phyloP scores from a whole-genome alignment of 192 early-diverging fungal species.

The Geranomyces variabilis region DNA sequence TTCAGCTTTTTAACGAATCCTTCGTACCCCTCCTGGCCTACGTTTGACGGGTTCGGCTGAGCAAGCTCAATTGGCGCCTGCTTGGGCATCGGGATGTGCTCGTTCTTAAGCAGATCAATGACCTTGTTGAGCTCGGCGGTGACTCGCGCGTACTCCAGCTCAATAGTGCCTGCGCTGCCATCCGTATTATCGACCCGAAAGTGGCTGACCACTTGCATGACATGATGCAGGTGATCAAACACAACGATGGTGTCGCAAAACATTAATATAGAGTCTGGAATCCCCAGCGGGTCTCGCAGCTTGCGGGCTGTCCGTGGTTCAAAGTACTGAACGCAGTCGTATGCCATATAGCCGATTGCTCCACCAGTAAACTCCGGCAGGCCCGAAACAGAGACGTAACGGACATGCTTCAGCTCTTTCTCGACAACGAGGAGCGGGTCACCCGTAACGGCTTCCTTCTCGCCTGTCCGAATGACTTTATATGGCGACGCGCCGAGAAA shows the following conservation, averaged over 20 bases:
- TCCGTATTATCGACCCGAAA: slow-evolving; percentile 44
- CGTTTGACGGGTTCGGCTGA: slow-evolving; percentile 79
- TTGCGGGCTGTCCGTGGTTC: slow-evolving; percentile 86
- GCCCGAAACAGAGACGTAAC: slow-evolving; percentile 79
- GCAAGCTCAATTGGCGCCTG: slow-evolving; percentile 68
- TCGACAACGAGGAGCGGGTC: slow-evolving; percentile 89
- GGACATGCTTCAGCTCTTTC: slow-evolving; percentile 75
- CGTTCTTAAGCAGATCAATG: slow-evolving; percentile 69
- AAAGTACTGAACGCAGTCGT: slow-evolving; percentile 98
- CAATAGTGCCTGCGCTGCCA: slow-evolving; percentile 53
- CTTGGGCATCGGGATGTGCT: slow-evolving; percentile 74
- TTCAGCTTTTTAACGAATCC: slow-evolving; percentile 85
- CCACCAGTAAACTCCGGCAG: slow-evolving; percentile 90
- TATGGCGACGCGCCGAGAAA: slow-evolving; percentile 93
- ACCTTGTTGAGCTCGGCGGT: slow-evolving; percentile 68
- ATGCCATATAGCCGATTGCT: slow-evolving; percentile 95
- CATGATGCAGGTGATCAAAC: slow-evolving; percentile 92
- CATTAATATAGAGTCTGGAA: slow-evolving; percentile 94
- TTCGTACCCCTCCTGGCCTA: slow-evolving; percentile 89
- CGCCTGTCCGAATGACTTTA: slow-evolving; percentile 80
- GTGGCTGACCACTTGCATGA: slow-evolving; percentile 91
- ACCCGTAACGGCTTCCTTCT: slow-evolving; percentile 67
- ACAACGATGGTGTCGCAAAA: slow-evolving; percentile 94
- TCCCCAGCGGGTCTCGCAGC: slow-evolving; percentile 79
- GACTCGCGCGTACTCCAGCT: slow-evolving; percentile 71